These are phyloP conservation scores for Ophiorrhiza pumila DNA, from an alignment of 257 asterid genomes.

Conservation along the genomic window DNA sequence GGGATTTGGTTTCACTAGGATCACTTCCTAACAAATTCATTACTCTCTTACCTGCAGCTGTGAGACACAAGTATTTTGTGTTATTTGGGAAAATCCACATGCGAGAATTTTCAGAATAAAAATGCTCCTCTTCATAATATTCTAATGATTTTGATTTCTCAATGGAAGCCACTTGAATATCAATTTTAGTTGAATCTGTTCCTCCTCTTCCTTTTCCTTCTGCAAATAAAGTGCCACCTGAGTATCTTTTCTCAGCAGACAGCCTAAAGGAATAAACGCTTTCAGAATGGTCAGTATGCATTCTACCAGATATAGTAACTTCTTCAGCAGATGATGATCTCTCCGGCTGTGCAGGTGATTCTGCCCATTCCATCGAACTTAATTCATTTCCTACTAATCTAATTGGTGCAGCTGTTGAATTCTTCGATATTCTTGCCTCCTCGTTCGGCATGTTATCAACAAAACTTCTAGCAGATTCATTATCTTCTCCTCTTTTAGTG, in stretches of 20 bases:
- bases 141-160: slow-evolving; percentile 33
- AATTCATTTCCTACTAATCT: slow-evolving; percentile 20
- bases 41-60: slow-evolving; percentile 60
- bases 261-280: slow-evolving; percentile 17
- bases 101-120: slow-evolving; percentile 43
- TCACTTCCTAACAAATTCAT: slow-evolving; percentile 28
- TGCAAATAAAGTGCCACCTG: slow-evolving; percentile 28
- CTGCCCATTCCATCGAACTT: slow-evolving; percentile 14
- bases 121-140: slow-evolving; percentile 37
- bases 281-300: slow-evolving; percentile 27
- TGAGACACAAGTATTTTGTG: slow-evolving; percentile 48
- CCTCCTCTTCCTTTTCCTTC: slow-evolving; percentile 36
- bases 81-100: slow-evolving; percentile 67
- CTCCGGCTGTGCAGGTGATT: slow-evolving; percentile 22
- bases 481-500: slow-evolving; percentile 19
- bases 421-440: slow-evolving; percentile 12
- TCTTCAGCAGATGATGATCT: slow-evolving; percentile 35
- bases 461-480: slow-evolving; percentile 15
- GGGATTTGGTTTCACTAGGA: slow-evolving; percentile 29
- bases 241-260: slow-evolving; percentile 18
- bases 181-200: slow-evolving; percentile 29
- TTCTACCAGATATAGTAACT: slow-evolving; percentile 43
- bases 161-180: slow-evolving; percentile 32
- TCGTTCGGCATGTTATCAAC: slow-evolving; percentile 14
- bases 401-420: slow-evolving; percentile 19